phyloP scores from a whole-genome alignment of 2,329 filamentous ascomycete species.

The Sporothrix variecibatus region DNA sequence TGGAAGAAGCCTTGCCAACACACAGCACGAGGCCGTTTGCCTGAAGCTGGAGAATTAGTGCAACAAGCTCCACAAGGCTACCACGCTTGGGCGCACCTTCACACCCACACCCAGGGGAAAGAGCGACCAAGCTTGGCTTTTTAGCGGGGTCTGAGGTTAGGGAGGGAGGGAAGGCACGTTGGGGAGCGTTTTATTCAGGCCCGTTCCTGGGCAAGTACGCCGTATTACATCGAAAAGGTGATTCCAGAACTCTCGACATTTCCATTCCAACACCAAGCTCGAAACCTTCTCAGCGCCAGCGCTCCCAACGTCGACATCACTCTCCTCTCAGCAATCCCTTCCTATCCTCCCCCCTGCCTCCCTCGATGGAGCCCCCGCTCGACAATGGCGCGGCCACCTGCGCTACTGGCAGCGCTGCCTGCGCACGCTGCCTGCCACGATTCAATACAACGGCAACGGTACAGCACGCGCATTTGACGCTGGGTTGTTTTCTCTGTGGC shows the following conservation, averaged over 20 bases:
- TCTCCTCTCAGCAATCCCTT: background rate
- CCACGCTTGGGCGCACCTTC: background rate
- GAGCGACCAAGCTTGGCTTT: background rate
- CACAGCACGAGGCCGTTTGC: background rate
- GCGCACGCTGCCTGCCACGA: slow-evolving; percentile 76
- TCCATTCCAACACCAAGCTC: background rate
- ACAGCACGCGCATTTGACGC: slow-evolving; percentile 86
- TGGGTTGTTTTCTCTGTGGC: slow-evolving; percentile 90
- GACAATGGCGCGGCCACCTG: slow-evolving; percentile 70
- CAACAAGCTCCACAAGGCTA: background rate
- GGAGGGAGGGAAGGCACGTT: background rate
- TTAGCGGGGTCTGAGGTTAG: background rate
- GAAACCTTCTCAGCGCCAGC: background rate
- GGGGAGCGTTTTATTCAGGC: background rate
- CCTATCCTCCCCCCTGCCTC: background rate
- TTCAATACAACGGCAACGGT: slow-evolving; percentile 82
- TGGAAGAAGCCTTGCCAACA: background rate
- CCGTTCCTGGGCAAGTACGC: background rate
- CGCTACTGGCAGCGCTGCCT: slow-evolving; percentile 93
- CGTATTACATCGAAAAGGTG: background rate
- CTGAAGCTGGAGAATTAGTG: background rate
- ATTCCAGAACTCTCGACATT: background rate
- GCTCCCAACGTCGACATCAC: background rate
- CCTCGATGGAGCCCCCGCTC: slow-evolving; percentile 42
- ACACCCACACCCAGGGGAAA: background rate